phyloP scores from a whole-genome alignment of 768 basidiomycete species.

The Collybiopsis confluens region DNA sequence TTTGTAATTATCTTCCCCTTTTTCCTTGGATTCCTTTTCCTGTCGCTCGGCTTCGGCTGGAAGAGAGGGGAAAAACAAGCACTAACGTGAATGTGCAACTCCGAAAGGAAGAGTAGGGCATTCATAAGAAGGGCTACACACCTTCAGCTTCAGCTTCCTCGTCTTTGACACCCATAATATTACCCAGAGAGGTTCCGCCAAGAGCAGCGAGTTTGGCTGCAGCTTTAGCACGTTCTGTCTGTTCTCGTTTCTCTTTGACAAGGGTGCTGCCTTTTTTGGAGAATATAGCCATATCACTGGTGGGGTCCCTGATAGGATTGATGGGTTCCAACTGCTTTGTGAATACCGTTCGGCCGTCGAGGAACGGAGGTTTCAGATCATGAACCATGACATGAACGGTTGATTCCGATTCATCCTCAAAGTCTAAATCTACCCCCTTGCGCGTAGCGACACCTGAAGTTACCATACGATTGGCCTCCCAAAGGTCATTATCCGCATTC shows the following conservation, averaged over 20 bases:
- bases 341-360: constrained; percentile 93
- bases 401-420: constrained; percentile 94
- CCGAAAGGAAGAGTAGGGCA: constrained; percentile 31
- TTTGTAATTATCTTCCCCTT: constrained; percentile 69
- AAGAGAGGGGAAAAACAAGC: constrained; percentile 36
- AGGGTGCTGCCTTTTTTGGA: constrained; percentile 94
- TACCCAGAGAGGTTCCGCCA: constrained; percentile 91
- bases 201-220: constrained; percentile 92
- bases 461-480: constrained; percentile 98
- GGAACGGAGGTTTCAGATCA: constrained; percentile 94
- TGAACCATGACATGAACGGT: constrained; percentile 98
- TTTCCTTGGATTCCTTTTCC: constrained; percentile 43
- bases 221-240: constrained; percentile 93
- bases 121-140: constrained; percentile 36
- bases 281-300: constrained; percentile 94
- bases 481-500: constrained; percentile 98
- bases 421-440: constrained; percentile 84
- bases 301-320: constrained; percentile 90
- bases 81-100: constrained; percentile 73
- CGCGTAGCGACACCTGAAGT: constrained; percentile 93
- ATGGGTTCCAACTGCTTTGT: constrained; percentile 97
- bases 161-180: constrained; percentile 96
- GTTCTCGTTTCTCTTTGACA: constrained; percentile 94
- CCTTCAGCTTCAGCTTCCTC: constrained; percentile 91
- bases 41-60: constrained; percentile 54